These are phyloP conservation scores for Aristolochia californica DNA, from an alignment of 164 flowering plant genomes.

Conservation along the genomic window DNA sequence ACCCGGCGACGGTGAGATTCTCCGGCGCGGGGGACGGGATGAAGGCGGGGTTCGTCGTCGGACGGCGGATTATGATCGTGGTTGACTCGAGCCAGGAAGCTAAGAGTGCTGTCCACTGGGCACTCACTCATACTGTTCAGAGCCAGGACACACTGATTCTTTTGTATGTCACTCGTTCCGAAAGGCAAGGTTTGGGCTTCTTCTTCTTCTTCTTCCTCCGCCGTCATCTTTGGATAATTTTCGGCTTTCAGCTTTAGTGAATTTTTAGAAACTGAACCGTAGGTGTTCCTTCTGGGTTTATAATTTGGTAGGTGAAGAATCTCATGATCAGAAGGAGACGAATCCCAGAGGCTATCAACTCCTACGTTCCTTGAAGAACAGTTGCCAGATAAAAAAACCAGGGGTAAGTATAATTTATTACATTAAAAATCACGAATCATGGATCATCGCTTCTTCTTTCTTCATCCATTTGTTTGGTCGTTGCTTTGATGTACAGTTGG, in stretches of 20 bases:
- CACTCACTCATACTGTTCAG: slow-evolving; percentile 67
- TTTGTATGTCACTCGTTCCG: slow-evolving; percentile 41
- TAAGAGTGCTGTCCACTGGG: slow-evolving; percentile 75
- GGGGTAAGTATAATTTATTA: slow-evolving; percentile 31
- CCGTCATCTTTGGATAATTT: no score
- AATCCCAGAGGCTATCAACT: slow-evolving; percentile 39
- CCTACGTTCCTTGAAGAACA: slow-evolving; percentile 37
- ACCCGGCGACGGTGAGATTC: neutral
- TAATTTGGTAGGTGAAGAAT: slow-evolving; percentile 21
- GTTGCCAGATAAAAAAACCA: slow-evolving; percentile 53
- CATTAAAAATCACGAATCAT: neutral
- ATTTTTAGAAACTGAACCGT: neutral
- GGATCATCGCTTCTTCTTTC: neutral
- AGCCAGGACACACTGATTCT: slow-evolving; percentile 52
- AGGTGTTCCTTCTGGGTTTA: neutral
- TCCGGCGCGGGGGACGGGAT: slow-evolving; percentile 3
- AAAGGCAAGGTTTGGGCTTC: slow-evolving; percentile 30
- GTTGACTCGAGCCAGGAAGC: slow-evolving; percentile 66
- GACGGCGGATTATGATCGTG: slow-evolving; percentile 70
- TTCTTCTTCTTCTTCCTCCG: neutral
- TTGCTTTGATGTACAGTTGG: slow-evolving; percentile 24
- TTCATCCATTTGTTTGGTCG: neutral
- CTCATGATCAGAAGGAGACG: slow-evolving; percentile 15
- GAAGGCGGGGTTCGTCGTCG: slow-evolving; percentile 14
- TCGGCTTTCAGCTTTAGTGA: no score